Evolutionary conservation across 768 basidiomycete species (phyloP).

Genomic region (Lyophyllum atratum): DNA sequence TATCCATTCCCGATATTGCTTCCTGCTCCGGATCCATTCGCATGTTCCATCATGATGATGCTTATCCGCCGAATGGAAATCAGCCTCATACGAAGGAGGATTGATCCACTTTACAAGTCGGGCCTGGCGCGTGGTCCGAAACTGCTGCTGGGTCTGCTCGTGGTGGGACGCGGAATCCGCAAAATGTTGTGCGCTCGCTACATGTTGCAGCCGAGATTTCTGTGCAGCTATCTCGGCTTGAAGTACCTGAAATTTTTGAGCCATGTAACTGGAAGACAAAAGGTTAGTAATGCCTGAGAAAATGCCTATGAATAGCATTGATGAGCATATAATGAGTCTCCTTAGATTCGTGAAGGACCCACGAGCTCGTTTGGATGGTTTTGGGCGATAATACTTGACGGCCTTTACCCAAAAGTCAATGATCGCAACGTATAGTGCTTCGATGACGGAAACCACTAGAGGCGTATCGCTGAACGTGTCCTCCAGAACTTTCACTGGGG

Average conservation of each 20-base stretch:
- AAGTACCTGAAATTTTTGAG: background rate
- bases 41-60: conserved; percentile 5
- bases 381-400: conserved; percentile 6
- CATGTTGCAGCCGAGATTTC: background rate
- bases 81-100: conserved; percentile 2
- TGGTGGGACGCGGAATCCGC: background rate
- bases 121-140: background rate
- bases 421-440: conserved; percentile 7
- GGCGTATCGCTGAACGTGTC: background rate
- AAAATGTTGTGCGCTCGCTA: background rate
- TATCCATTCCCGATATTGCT: background rate
- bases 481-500: background rate
- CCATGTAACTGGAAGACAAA: background rate
- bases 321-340: background rate
- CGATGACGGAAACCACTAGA: conserved; percentile 4
- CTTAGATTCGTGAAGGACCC: background rate
- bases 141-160: background rate
- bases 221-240: background rate
- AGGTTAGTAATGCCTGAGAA: background rate
- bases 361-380: background rate
- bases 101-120: conserved; percentile 6
- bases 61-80: conserved; percentile 1
- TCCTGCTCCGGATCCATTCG: conserved; percentile 7
- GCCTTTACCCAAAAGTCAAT: conserved; percentile 11
- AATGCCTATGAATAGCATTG: background rate